Evolutionary conservation across 306 rosid species (phyloP).

Genomic region (Trifolium repens): DNA sequence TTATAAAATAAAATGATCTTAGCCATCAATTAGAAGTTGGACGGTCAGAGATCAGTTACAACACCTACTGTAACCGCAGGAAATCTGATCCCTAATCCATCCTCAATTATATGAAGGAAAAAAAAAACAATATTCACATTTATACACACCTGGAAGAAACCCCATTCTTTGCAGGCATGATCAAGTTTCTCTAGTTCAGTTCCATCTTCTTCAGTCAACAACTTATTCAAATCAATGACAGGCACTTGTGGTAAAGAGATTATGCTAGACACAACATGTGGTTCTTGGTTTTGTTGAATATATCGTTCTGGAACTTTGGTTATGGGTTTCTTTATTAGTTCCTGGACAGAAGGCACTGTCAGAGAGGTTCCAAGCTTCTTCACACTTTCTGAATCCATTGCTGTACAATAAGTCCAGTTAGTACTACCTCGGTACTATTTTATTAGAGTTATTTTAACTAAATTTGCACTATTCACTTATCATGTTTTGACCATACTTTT

Average conservation of each 20-base stretch:
- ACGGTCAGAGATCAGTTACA: too few relatives aligned
- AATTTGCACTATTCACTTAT: too few relatives aligned
- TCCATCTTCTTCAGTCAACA: slow-evolving; percentile 11
- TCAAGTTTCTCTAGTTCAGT: slow-evolving; percentile 7
- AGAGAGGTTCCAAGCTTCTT: neutral
- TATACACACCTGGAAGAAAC: slow-evolving; percentile 31
- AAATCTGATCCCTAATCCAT: too few relatives aligned
- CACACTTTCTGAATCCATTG: neutral
- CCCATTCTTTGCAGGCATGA: slow-evolving; percentile 23
- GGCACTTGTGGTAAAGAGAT: neutral
- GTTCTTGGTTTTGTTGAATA: slow-evolving; percentile 10
- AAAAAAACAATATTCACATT: too few relatives aligned
- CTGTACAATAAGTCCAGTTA: neutral
- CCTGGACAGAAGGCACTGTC: neutral
- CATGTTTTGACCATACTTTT: too few relatives aligned
- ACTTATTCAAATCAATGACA: slow-evolving; percentile 9
- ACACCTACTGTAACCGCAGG: too few relatives aligned
- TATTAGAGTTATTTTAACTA: too few relatives aligned
- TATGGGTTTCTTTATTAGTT: neutral
- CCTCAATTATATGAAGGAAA: too few relatives aligned
- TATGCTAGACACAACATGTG: neutral
- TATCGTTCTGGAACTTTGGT: slow-evolving; percentile 15
- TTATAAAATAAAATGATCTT: too few relatives aligned
- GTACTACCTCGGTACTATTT: too few relatives aligned
- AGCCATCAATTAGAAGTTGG: too few relatives aligned